A percentile compares a stretch with the other conserved stretches of the same genome.
phyloP scores from a whole-genome alignment of 768 basidiomycete species.

The Panaeolus cyanescens region DNA sequence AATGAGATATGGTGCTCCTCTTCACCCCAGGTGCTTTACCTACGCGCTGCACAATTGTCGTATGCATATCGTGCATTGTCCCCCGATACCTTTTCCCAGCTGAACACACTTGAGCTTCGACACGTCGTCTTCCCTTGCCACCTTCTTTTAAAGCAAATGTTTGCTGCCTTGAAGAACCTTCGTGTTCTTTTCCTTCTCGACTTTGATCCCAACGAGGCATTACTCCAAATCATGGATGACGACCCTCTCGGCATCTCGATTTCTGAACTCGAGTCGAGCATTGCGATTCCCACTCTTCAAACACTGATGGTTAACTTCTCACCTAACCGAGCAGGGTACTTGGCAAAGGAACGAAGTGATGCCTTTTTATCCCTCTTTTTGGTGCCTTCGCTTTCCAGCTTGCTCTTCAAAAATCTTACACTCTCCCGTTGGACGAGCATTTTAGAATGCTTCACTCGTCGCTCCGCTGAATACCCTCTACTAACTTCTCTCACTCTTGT shows the following conservation, averaged over 20 bases:
- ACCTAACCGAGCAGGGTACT: background rate
- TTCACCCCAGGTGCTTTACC: slow-evolving; percentile 16
- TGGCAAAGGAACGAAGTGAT: slow-evolving; percentile 15
- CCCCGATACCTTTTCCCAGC: slow-evolving; percentile 4
- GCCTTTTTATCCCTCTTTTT: slow-evolving; percentile 23
- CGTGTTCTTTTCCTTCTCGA: slow-evolving; percentile 24
- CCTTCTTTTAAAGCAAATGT: slow-evolving; percentile 16
- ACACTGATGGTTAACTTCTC: slow-evolving; percentile 23
- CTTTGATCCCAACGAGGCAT: slow-evolving; percentile 16
- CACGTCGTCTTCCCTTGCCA: slow-evolving; percentile 20
- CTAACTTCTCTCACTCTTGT: slow-evolving; percentile 24
- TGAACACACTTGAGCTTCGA: slow-evolving; percentile 27
- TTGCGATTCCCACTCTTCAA: slow-evolving; percentile 23
- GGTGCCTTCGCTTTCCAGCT: slow-evolving; percentile 14
- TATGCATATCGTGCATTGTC: slow-evolving; percentile 21
- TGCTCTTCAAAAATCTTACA: slow-evolving; percentile 17
- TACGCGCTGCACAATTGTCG: slow-evolving; percentile 20
- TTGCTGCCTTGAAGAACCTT: slow-evolving; percentile 21
- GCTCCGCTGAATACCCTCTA: slow-evolving; percentile 13
- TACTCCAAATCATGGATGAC: slow-evolving; percentile 14
- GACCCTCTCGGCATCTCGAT: slow-evolving; percentile 7
- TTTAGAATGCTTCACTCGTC: slow-evolving; percentile 9
- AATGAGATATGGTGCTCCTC: slow-evolving; percentile 6
- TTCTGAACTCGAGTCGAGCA: slow-evolving; percentile 6
- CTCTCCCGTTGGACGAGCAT: slow-evolving; percentile 13